These are phyloP conservation scores for Epichloe coenophiala DNA, from an alignment of 2,329 filamentous ascomycete genomes.

Conservation along the genomic window DNA sequence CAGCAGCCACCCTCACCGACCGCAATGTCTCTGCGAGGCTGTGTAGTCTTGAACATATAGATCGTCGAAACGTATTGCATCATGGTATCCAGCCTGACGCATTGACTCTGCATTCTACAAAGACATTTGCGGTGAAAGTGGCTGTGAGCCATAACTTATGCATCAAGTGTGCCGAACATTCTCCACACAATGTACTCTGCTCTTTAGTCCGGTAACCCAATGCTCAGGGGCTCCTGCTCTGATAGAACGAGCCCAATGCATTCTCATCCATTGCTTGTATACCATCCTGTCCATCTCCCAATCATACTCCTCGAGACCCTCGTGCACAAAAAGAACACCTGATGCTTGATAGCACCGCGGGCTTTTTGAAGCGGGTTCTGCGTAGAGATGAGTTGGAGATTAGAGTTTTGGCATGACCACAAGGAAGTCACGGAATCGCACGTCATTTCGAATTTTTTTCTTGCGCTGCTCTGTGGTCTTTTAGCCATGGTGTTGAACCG, in stretches of 20 bases:
- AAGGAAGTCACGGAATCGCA: not conserved
- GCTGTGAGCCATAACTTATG: too few relatives aligned
- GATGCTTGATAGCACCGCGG: slow-evolving; percentile 3
- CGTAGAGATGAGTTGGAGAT: not conserved
- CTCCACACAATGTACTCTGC: slow-evolving; percentile 33
- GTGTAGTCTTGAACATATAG: too few relatives aligned
- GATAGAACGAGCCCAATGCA: slow-evolving; percentile 42
- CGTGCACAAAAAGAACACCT: slow-evolving; percentile 1
- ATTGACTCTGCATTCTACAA: too few relatives aligned
- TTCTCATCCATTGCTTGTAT: not conserved
- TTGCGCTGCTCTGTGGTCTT: slow-evolving; percentile 50
- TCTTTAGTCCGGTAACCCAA: slow-evolving; percentile 50
- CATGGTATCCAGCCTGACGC: too few relatives aligned
- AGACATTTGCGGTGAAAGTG: too few relatives aligned
- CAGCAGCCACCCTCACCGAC: not conserved
- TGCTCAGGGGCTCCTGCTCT: slow-evolving; percentile 45
- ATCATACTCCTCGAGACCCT: slow-evolving; percentile 18
- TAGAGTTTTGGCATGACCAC: not conserved
- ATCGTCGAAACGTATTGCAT: too few relatives aligned
- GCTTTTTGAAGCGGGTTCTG: not conserved
- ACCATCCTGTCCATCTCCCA: slow-evolving; percentile 9
- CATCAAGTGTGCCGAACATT: too few relatives aligned
- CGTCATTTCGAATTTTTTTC: slow-evolving; percentile 26
- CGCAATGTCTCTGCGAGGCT: not conserved
- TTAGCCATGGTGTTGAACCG: slow-evolving; percentile 29